A percentile compares a stretch with the other conserved stretches of the same genome.
Conservation (phyloP, 2,329 filamentous ascomycete species). For the Alternaria arborescens region DNA sequence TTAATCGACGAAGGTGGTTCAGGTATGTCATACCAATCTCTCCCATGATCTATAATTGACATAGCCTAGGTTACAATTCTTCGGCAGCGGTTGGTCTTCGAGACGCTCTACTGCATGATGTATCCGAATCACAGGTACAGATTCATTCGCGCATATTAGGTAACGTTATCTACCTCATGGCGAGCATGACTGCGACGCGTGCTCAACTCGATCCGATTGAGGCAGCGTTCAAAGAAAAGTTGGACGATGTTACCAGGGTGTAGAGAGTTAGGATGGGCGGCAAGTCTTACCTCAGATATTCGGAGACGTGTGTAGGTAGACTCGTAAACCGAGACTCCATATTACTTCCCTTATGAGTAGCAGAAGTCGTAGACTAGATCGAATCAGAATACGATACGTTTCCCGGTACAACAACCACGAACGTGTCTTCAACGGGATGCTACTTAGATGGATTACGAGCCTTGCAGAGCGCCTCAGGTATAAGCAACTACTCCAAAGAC, state of each 20-base stretch:
- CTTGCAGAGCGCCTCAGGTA: not conserved
- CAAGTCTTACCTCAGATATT: not conserved
- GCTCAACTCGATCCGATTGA: constrained; percentile 30
- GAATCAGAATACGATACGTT: not conserved
- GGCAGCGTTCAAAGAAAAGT: constrained; percentile 28
- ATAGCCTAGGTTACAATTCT: constrained; percentile 61
- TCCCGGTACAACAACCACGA: not conserved
- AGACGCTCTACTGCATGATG: constrained; percentile 55
- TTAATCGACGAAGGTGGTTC: constrained; percentile 60
- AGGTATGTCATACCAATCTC: constrained; percentile 43
- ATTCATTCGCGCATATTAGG: constrained; percentile 69
- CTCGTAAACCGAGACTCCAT: not conserved
- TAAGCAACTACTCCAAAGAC: not conserved
- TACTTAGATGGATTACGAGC: not conserved
- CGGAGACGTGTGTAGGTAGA: not conserved
- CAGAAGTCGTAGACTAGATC: not conserved
- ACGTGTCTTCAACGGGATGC: not conserved
- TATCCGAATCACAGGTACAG: constrained; percentile 50
- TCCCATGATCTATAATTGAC: not conserved
- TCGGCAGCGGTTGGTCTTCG: constrained; percentile 64
- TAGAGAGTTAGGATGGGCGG: not conserved
- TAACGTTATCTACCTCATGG: constrained; percentile 69
- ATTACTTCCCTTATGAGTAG: not conserved
- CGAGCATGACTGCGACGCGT: constrained; percentile 52
- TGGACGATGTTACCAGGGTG: constrained; percentile 7